Evolutionary conservation across 331 rosid species (phyloP).

Genomic region (Malus hybrid): DNA sequence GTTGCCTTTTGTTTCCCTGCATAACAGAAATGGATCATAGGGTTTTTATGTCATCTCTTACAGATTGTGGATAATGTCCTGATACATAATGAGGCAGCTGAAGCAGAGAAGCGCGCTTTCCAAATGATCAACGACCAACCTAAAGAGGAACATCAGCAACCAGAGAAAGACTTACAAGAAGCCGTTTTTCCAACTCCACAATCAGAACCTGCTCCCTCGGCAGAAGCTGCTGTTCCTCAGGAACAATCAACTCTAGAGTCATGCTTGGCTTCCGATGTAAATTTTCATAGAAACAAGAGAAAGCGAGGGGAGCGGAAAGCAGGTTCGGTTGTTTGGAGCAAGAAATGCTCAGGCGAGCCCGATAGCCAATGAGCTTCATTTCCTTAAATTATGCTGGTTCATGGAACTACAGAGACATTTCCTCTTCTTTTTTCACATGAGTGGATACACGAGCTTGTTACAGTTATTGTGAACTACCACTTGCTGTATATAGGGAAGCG

Average conservation of each 20-base stretch:
- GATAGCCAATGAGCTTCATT: conserved; percentile 50
- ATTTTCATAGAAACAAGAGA: conserved; percentile 55
- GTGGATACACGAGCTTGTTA: not conserved
- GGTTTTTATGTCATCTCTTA: conserved; percentile 1
- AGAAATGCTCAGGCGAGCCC: conserved; percentile 60
- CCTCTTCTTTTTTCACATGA: not conserved
- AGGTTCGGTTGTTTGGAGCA: conserved; percentile 75
- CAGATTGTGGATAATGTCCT: conserved; percentile 67
- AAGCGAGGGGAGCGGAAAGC: conserved; percentile 91
- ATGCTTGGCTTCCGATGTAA: conserved; percentile 43
- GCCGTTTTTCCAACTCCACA: conserved; percentile 25
- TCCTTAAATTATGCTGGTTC: not conserved
- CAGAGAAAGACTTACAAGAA: conserved; percentile 34
- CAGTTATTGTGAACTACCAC: not conserved
- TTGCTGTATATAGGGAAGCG: not conserved
- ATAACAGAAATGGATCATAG: not conserved
- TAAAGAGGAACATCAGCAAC: conserved; percentile 26
- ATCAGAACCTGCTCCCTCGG: conserved; percentile 26
- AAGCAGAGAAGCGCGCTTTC: conserved; percentile 30
- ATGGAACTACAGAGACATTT: not conserved
- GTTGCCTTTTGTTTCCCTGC: not conserved
- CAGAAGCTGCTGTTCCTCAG: conserved; percentile 23
- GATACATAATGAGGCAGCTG: conserved; percentile 48
- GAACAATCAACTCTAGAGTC: conserved; percentile 51
- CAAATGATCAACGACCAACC: conserved; percentile 12